A percentile compares a stretch with the other conserved stretches of the same genome.
These are phyloP conservation scores for Phytophthora tentaculata DNA, from an alignment of 352 stramenopile genomes.

Conservation along the genomic window DNA sequence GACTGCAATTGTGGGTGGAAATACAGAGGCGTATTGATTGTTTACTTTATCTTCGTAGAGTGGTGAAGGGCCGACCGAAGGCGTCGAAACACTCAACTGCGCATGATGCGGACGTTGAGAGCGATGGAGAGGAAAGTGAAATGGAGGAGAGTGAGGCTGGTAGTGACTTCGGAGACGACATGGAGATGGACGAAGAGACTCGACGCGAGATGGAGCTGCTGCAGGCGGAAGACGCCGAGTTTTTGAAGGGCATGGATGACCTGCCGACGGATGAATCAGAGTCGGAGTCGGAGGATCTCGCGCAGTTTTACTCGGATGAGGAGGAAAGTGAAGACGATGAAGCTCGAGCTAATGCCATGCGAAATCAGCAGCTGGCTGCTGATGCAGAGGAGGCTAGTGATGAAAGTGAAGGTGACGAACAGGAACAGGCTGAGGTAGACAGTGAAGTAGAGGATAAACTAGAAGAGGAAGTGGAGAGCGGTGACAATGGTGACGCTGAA, in stretches of 20 bases:
- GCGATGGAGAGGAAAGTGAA: slow-evolving; percentile 31
- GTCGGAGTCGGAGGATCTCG: slow-evolving; percentile 71
- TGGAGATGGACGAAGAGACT: slow-evolving; percentile 87
- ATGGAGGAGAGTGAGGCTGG: slow-evolving; percentile 33
- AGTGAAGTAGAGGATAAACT: slow-evolving; percentile 31
- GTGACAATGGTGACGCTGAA: slow-evolving; percentile 32
- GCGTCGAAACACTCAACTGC: slow-evolving; percentile 5
- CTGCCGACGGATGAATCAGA: slow-evolving; percentile 86
- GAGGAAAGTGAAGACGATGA: slow-evolving; percentile 57
- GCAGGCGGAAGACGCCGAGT: slow-evolving; percentile 83
- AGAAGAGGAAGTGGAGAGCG: slow-evolving; percentile 33
- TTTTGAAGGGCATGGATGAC: slow-evolving; percentile 85
- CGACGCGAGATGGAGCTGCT: slow-evolving; percentile 76
- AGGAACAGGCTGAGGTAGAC: slow-evolving; percentile 15
- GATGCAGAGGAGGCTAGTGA: slow-evolving; percentile 15
- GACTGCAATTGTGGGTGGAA: background rate
- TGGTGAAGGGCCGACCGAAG: slow-evolving; percentile 67
- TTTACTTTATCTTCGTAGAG: slow-evolving; percentile 27
- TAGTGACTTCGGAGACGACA: slow-evolving; percentile 36
- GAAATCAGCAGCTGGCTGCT: slow-evolving; percentile 50
- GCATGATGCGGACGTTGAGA: slow-evolving; percentile 30
- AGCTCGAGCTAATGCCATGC: slow-evolving; percentile 58
- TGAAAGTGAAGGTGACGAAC: slow-evolving; percentile 28
- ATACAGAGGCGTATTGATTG: slow-evolving; percentile 1
- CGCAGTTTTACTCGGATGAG: slow-evolving; percentile 70